Evolutionary conservation across 192 early-diverging fungal species (phyloP), one percentile per base, ranked within the genome.

Genomic region (Backusella liffmaniae): DNA sequence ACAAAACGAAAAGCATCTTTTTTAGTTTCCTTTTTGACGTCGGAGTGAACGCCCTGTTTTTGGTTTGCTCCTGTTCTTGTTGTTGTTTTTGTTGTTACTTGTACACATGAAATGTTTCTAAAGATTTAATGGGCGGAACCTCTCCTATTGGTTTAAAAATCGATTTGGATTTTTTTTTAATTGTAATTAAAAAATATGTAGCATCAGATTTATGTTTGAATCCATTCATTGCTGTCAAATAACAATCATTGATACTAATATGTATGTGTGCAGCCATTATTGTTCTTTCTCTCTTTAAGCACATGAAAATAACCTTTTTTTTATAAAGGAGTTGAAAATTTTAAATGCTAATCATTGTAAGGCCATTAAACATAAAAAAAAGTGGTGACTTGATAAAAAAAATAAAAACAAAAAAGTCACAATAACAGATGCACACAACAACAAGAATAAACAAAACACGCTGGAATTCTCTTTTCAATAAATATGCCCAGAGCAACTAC

Each of bases 61-160:
- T 44, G 18, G 1, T 21, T 7, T 62, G 56, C 26, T 62, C 18
- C 12, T 62, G 56, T 62, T 56, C 21, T 53, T 21, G n/a, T 59
- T 59, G 0, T 12, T 59, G 23, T 23, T 56, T 7, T 23, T 59
- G 46, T n/a, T 53, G n/a, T 53, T 62, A 2, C 23, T 23, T 62
- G 56, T 62, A 62, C 56, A 62, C 9, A 13, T 13, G 23, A 62
- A 62, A 62, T 62, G 9, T 62, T 29, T 62, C 56, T 29, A 29
- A 62, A 29, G 56, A 9, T 13, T 18, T 62, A 62, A 62, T 62
- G 26, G 56, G 56, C 56, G 56, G 56, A 62, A 62, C 56, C 26
- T 62, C 56, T 62, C 56, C 56, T 62, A 62, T 62, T 62, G 56
- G 56, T 23, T 29, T 62, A 62, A 62, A 62, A 62, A 62, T 62